Evolutionary conservation across 2,329 filamentous ascomycete species (phyloP), one percentile per base, ranked within the genome.

Genomic region (Ophiostoma montium): DNA sequence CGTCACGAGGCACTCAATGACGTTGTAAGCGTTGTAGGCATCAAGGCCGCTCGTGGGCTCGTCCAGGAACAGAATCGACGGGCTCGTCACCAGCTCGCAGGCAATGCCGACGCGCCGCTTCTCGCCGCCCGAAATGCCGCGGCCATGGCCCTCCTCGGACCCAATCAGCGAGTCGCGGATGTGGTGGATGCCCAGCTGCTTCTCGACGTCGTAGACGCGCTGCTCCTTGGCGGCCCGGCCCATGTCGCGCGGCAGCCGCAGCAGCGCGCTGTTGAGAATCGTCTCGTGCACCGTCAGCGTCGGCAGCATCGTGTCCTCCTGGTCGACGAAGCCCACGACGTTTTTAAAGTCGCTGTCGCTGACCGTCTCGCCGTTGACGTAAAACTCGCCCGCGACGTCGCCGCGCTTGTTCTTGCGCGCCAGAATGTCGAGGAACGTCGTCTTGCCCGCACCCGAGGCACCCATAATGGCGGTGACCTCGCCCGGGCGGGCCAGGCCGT

Each of bases 391-490:
- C 9, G 74, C 69, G 0, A 84, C 77, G 2, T 72, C 65, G 35
- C 92, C 94, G 32, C 88, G 81, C 67, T 98, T 98, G 66, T 96
- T 96, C 72, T 96, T 98, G 54, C 89, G 81, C 9, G 92, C 92
- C 43, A 98, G 71, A 52, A 98, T 95, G 61, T 98, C 92, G 41
- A 98, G 70, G 64, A 98, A 96, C 0, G 88, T 95, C 0, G 92
- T 98, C 68, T 98, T 98, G 52, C 92, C 92, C 38, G 92, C 94
- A 30, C 92, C 92, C 1, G 92, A 98, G 8, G 92, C 90, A 50
- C 92, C 92, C 90, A 98, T 98, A 59, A 98, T 94, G 9, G 92
- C 92, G 56, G 90, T 86, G 8, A 96, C 78, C 63, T 98, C 88
- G n/a, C 94, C 94, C 2, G 90, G 88, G 57, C 84, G 84, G n/a